phyloP scores from a whole-genome alignment of 345 rosid species.

The Pistacia integerrima region DNA sequence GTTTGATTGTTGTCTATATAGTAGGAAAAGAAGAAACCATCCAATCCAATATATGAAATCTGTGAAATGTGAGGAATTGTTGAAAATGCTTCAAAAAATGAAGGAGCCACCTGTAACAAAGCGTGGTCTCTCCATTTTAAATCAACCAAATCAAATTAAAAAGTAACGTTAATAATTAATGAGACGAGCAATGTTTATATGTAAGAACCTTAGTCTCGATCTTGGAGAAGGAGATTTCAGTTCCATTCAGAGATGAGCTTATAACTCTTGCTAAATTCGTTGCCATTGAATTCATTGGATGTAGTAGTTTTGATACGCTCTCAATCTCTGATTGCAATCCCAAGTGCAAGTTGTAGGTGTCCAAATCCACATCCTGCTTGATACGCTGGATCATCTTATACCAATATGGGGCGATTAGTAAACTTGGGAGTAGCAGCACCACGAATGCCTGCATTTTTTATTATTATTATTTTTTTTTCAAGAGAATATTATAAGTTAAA shows the following conservation, averaged over 20 bases:
- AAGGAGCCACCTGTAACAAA: conserved; percentile 42
- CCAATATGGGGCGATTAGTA: conserved; percentile 36
- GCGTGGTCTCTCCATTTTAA: neutral
- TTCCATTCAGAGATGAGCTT: conserved; percentile 27
- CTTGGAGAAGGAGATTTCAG: conserved; percentile 18
- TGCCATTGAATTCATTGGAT: conserved; percentile 36
- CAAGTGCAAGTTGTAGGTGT: conserved; percentile 7
- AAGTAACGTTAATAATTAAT: neutral
- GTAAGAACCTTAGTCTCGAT: conserved; percentile 34
- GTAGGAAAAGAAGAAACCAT: conserved; percentile 43
- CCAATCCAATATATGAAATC: conserved; percentile 43
- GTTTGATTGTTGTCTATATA: conserved; percentile 30
- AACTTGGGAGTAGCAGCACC: conserved; percentile 35
- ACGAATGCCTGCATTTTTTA: conserved; percentile 30
- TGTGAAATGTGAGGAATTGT: conserved; percentile 41
- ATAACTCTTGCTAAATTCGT: conserved; percentile 29
- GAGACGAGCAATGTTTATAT: neutral
- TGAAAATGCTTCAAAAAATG: conserved; percentile 40
- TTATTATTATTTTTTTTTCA: neutral
- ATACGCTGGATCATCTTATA: conserved; percentile 13
- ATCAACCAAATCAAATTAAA: neutral
- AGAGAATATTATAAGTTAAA: neutral
- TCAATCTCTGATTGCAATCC: conserved; percentile 35
- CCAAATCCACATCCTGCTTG: conserved; percentile 15
- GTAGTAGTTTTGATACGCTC: conserved; percentile 17